Base-by-base conservation (phyloP, 2,329 filamentous ascomycete species). In the Phyllosticta ampelicida region DNA sequence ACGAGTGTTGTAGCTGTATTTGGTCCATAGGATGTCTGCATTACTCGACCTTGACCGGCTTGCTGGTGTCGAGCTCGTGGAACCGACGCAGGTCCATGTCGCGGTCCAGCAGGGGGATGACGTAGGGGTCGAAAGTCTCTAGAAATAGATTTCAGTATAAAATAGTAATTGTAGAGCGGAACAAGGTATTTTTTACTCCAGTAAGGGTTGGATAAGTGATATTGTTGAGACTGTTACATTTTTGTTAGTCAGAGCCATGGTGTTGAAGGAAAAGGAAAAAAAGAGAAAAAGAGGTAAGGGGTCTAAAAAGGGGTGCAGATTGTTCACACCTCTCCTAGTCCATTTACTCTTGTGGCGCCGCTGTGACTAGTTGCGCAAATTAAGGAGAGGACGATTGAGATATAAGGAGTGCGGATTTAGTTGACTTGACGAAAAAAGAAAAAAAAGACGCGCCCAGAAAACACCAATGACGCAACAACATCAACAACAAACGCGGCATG, bases 41-140 rank as follows among this genome's bases (percentile, higher is more conserved):
- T 53, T 51, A 60, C 36, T 54, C 58, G 21, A 60, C 51, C 18
- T 19, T 56, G 23, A 60, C 58, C 10, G 52, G 54, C 53, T 60
- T 60, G 54, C 72, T 77, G 8, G 80, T 82, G 62, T 86, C 82
- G 65, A 86, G 70, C 72, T 90, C 86, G 69, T 87, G 82, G 62
- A 82, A 79, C 51, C 86, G 75, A 56, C 85, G 75, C 61, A 89
- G 69, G 68, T 89, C 86, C 85, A 89, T 89, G 9, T 80, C 77
- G 68, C 78, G 79, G 63, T 84, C 85, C 54, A 90, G 72, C 60
- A 89, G 68, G 2, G 86, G 86, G 53, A 83, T 76, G 28, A 89
- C 86, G 65, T 88, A 89, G 5, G 85, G 84, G 68, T 89, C 86
- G 65, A 89, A 89, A 0, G 86, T 87, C 75, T 87, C 23, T 26